These are phyloP conservation scores for Scheffersomyces lignosus DNA, from an alignment of 805 yeast species.

Conservation along the genomic window DNA sequence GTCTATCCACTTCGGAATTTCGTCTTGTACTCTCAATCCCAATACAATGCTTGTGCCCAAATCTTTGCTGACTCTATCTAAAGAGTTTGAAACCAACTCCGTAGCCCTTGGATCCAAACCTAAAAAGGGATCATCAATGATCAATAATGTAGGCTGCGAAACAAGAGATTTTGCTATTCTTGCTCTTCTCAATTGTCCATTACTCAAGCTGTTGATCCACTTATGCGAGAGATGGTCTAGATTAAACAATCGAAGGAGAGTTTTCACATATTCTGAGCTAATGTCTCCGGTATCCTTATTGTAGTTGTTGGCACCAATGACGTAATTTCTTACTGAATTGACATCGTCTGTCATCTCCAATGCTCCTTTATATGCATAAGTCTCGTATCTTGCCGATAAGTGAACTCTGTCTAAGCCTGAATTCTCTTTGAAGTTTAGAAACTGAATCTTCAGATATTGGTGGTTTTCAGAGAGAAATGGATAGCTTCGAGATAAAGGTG, in stretches of 20 bases:
- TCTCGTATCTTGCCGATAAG: slow-evolving; percentile 86
- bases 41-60: slow-evolving; percentile 59
- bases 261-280: slow-evolving; percentile 30
- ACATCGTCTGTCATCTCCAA: slow-evolving; percentile 58
- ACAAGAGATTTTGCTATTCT: slow-evolving; percentile 76
- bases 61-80: slow-evolving; percentile 30
- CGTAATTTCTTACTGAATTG: slow-evolving; percentile 53
- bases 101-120: slow-evolving; percentile 85
- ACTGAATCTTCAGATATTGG: slow-evolving; percentile 32
- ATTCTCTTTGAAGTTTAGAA: slow-evolving; percentile 34
- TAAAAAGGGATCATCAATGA: slow-evolving; percentile 89
- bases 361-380: slow-evolving; percentile 67
- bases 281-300: slow-evolving; percentile 29
- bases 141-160: slow-evolving; percentile 59
- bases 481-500: slow-evolving; percentile 53
- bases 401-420: slow-evolving; percentile 56
- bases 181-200: slow-evolving; percentile 93
- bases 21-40: slow-evolving; percentile 78
- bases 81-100: slow-evolving; percentile 53
- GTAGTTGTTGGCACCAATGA: slow-evolving; percentile 58
- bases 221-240: slow-evolving; percentile 59
- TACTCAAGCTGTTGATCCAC: slow-evolving; percentile 86
- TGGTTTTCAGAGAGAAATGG: slow-evolving; percentile 43
- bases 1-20: slow-evolving; percentile 76
- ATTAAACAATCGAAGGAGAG: slow-evolving; percentile 50